Evolutionary conservation across 345 rosid species (phyloP).

Genomic region (Garcia nutans): DNA sequence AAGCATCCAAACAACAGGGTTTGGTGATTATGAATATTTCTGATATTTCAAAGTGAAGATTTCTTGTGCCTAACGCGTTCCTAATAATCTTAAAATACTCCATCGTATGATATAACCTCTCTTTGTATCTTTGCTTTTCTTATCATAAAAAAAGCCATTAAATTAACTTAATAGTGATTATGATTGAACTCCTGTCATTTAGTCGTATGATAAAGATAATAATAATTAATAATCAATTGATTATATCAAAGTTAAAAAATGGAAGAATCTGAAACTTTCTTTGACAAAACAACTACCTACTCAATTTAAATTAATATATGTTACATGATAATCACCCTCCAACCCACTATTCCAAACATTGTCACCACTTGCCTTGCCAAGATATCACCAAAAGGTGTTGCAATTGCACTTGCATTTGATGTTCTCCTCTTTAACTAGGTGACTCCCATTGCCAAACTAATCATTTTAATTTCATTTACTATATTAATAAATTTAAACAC

Average conservation of each 20-base stretch:
- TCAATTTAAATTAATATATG: background rate
- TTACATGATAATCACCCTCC: background rate
- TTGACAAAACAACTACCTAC: slow-evolving; percentile 11
- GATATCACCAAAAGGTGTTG: background rate
- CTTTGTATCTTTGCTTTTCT: slow-evolving; percentile 6
- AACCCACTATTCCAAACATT: background rate
- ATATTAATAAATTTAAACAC: too few relatives aligned
- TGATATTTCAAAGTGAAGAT: slow-evolving; percentile 21
- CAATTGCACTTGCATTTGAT: slow-evolving; percentile 10
- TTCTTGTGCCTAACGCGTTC: slow-evolving; percentile 15
- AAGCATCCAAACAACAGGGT: background rate
- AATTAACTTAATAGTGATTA: slow-evolving; percentile 8
- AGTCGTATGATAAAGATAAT: background rate
- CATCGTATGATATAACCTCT: slow-evolving; percentile 1
- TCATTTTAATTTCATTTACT: too few relatives aligned
- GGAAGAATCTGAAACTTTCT: slow-evolving; percentile 17
- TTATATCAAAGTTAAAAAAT: slow-evolving; percentile 13
- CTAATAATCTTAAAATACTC: slow-evolving; percentile 1
- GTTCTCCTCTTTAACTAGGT: background rate
- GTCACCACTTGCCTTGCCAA: background rate
- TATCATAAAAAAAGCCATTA: background rate
- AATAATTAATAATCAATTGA: slow-evolving; percentile 4
- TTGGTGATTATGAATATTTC: slow-evolving; percentile 19
- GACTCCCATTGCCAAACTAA: too few relatives aligned
- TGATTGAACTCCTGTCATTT: background rate